These are phyloP conservation scores for Sabuloglossum arenarium DNA, from an alignment of 495 filamentous ascomycete genomes.

Conservation along the genomic window DNA sequence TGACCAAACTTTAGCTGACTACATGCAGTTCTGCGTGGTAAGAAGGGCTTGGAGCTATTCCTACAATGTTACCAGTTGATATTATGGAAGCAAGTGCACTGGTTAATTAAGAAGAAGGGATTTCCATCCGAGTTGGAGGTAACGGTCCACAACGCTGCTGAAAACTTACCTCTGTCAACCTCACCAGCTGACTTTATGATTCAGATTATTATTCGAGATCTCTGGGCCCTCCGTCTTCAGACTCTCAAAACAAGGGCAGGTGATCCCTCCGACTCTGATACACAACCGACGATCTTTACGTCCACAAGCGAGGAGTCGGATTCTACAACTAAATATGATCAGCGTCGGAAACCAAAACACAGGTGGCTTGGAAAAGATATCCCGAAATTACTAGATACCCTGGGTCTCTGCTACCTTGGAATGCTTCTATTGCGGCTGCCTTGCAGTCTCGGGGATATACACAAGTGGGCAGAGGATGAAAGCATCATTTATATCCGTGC, in stretches of 20 bases:
- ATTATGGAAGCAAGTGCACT: slow-evolving; percentile 49
- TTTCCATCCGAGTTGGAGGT: slow-evolving; percentile 48
- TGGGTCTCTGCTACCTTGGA: slow-evolving; percentile 48
- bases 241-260: slow-evolving; percentile 23
- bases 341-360: background rate
- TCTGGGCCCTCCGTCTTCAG: slow-evolving; percentile 47
- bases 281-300: slow-evolving; percentile 9
- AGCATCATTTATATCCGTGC: slow-evolving; percentile 20
- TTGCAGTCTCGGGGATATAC: slow-evolving; percentile 38
- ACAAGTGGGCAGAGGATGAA: slow-evolving; percentile 27
- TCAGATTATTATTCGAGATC: slow-evolving; percentile 34
- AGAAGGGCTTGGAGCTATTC: slow-evolving; percentile 51
- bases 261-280: slow-evolving; percentile 13
- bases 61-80: slow-evolving; percentile 75
- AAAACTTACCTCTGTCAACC: background rate
- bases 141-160: background rate
- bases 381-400: slow-evolving; percentile 39
- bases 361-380: slow-evolving; percentile 1
- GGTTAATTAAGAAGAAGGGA: slow-evolving; percentile 35
- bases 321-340: slow-evolving; percentile 6
- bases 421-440: slow-evolving; percentile 40
- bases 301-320: slow-evolving; percentile 12
- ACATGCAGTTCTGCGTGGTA: slow-evolving; percentile 20
- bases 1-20: background rate
- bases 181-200: background rate